These are phyloP conservation scores for Teratosphaeria gauchensis DNA, from an alignment of 2,329 filamentous ascomycete genomes.

Conservation along the genomic window DNA sequence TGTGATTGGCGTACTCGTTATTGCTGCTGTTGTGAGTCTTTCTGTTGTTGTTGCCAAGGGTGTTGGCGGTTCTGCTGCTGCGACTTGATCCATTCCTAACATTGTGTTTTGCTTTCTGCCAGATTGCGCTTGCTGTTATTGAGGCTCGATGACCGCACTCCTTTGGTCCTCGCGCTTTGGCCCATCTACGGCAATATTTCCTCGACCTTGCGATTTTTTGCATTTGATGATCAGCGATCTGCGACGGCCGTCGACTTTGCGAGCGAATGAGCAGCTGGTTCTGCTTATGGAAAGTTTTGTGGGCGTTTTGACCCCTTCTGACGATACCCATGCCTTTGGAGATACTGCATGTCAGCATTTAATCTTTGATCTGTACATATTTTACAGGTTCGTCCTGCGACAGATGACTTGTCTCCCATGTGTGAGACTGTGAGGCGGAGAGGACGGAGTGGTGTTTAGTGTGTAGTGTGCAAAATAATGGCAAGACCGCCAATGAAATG, in stretches of 20 bases:
- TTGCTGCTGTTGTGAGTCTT: constrained; percentile 26
- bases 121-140: constrained; percentile 27
- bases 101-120: background rate
- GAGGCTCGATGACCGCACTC: constrained; percentile 15
- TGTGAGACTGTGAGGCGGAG: background rate
- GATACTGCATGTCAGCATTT: background rate
- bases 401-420: background rate
- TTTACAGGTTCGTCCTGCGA: background rate
- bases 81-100: background rate
- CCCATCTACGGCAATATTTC: background rate
- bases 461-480: background rate
- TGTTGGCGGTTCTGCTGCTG: background rate
- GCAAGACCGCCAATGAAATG: background rate
- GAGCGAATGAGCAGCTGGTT: background rate
- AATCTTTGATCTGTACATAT: background rate
- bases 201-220: background rate
- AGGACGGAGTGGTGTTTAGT: background rate
- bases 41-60: background rate
- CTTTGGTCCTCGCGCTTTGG: background rate
- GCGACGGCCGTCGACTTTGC: background rate
- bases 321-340: background rate
- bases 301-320: background rate
- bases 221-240: background rate
- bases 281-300: background rate
- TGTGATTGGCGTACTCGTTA: constrained; percentile 25